These are phyloP conservation scores for Coffea eugenioides DNA, from an alignment of 257 asterid species.

Conservation along the genomic window DNA sequence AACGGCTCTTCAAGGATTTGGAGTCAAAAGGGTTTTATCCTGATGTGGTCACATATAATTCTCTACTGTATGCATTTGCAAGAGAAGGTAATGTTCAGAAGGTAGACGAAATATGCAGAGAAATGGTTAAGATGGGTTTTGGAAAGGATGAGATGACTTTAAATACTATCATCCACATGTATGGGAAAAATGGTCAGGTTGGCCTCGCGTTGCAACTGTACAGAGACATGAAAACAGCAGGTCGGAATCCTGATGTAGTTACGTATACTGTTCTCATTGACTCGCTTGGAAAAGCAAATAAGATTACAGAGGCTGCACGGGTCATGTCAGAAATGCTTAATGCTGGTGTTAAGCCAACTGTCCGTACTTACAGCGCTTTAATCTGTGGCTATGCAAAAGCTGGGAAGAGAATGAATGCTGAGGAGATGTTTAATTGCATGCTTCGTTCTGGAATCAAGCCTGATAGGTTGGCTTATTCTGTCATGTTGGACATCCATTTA, in stretches of 20 bases:
- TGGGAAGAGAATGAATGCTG: conserved; percentile 73
- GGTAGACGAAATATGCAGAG: conserved; percentile 69
- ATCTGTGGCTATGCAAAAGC: conserved; percentile 91
- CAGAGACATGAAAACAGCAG: conserved; percentile 65
- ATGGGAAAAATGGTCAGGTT: conserved; percentile 73
- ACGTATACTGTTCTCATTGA: conserved; percentile 92
- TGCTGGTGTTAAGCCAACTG: conserved; percentile 65
- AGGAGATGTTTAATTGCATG: conserved; percentile 73
- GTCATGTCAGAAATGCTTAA: conserved; percentile 92
- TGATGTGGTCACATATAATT: conserved; percentile 91
- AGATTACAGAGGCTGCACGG: conserved; percentile 72
- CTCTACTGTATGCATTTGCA: conserved; percentile 85
- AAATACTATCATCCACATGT: conserved; percentile 78
- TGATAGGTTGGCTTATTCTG: conserved; percentile 76
- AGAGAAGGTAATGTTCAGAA: conserved; percentile 74
- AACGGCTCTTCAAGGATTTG: conserved; percentile 67
- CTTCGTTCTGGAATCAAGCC: conserved; percentile 79
- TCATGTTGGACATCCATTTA: conserved; percentile 75
- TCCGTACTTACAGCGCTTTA: conserved; percentile 89
- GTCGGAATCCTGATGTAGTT: conserved; percentile 85
- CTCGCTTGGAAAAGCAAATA: conserved; percentile 81
- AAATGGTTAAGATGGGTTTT: conserved; percentile 82
- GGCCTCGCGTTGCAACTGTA: conserved; percentile 71
- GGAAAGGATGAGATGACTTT: conserved; percentile 90
- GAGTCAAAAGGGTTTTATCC: conserved; percentile 66